phyloP scores from a whole-genome alignment of 176 grass and related monocot species.

The Musa schizocarpa region DNA sequence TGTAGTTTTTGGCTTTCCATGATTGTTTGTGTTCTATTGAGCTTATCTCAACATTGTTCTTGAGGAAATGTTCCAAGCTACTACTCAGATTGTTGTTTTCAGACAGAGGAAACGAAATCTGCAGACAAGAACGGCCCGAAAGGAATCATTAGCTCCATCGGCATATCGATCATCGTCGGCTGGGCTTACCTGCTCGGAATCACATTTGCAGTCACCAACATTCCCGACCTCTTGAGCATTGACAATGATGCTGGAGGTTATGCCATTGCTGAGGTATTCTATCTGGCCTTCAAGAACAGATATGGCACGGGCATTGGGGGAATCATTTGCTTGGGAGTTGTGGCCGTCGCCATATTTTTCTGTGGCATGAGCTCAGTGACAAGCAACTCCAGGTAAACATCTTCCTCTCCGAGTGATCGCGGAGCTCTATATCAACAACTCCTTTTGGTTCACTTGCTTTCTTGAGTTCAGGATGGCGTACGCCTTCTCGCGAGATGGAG shows the following conservation, averaged over 20 bases:
- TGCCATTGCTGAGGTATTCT: constrained; percentile 75
- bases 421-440: too few species aligned
- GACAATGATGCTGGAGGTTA: constrained; percentile 86
- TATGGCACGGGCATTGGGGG: constrained; percentile 61
- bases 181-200: constrained; percentile 80
- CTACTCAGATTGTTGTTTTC: constrained; percentile 1
- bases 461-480: constrained; percentile 57
- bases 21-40: too few species aligned
- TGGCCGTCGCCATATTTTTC: constrained; percentile 64
- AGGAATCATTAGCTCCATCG: constrained; percentile 78
- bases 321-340: constrained; percentile 60
- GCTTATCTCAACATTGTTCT: too few species aligned
- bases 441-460: background rate
- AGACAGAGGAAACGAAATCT: constrained; percentile 83
- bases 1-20: too few species aligned
- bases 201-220: constrained; percentile 71
- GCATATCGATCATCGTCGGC: constrained; percentile 54
- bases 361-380: constrained; percentile 79
- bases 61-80: background rate
- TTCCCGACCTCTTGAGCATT: constrained; percentile 50
- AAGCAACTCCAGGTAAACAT: constrained; percentile 68
- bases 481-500: constrained; percentile 95
- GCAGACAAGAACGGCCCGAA: constrained; percentile 67
- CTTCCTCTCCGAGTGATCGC: background rate
- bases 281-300: constrained; percentile 65